Evolutionary conservation across 148 eudicot species (phyloP).

Genomic region (Cornus florida): DNA sequence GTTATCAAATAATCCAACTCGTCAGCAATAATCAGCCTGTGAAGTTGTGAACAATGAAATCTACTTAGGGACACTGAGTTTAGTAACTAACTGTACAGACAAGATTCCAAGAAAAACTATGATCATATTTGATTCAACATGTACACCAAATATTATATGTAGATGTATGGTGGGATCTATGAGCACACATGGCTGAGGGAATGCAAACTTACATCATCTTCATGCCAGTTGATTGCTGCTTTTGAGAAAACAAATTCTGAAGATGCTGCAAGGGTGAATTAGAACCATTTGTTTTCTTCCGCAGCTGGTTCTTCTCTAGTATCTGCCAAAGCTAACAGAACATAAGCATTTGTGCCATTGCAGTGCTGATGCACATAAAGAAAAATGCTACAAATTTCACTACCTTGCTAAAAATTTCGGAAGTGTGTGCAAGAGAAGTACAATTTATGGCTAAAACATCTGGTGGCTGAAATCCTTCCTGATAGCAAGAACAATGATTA

Average conservation of each 20-base stretch:
- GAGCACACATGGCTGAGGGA: background rate
- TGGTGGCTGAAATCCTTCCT: constrained; percentile 64
- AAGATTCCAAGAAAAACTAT: background rate
- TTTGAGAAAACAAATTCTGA: constrained; percentile 56
- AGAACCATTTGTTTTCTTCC: constrained; percentile 46
- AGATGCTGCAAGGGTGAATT: constrained; percentile 61
- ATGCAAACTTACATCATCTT: constrained; percentile 70
- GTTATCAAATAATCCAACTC: constrained; percentile 92
- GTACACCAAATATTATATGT: background rate
- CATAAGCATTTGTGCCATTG: constrained; percentile 6
- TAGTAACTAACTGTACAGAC: background rate
- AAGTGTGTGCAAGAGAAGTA: constrained; percentile 63
- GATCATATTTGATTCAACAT: background rate
- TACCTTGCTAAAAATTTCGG: constrained; percentile 94
- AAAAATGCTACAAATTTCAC: background rate
- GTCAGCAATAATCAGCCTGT: constrained; percentile 75
- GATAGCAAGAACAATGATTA: constrained; percentile 14
- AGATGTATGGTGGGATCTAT: background rate
- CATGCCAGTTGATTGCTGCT: constrained; percentile 37
- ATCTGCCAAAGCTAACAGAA: constrained; percentile 42
- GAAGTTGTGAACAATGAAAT: background rate
- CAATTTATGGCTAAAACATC: constrained; percentile 79
- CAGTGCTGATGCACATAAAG: constrained; percentile 5
- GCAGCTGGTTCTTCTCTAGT: constrained; percentile 47
- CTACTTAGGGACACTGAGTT: background rate